Evolutionary conservation across 805 yeast species (phyloP).

Genomic region (Suhomyces sp.): DNA sequence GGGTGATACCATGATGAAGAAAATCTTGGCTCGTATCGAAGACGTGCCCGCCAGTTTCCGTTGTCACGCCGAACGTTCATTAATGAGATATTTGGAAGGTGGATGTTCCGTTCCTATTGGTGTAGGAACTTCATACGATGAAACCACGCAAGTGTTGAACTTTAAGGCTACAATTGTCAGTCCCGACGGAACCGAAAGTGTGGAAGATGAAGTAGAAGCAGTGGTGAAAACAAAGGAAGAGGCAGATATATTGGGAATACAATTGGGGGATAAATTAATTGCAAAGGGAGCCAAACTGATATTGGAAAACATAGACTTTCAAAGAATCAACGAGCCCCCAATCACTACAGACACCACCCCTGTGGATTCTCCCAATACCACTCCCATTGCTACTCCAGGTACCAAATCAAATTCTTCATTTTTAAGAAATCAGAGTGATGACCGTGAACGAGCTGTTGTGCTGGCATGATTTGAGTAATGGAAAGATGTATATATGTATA

Average conservation of each 20-base stretch:
- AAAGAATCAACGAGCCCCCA: slow-evolving; percentile 51
- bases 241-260: slow-evolving; percentile 67
- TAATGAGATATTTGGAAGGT: slow-evolving; percentile 89
- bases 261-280: slow-evolving; percentile 65
- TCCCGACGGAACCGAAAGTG: slow-evolving; percentile 74
- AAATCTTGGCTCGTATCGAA: slow-evolving; percentile 63
- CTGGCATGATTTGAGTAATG: slow-evolving; percentile 1
- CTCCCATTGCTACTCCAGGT: slow-evolving; percentile 3
- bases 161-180: slow-evolving; percentile 76
- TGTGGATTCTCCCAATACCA: slow-evolving; percentile 1
- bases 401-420: slow-evolving; percentile 1
- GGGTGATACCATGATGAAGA: slow-evolving; percentile 57
- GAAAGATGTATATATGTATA: slow-evolving; percentile 2
- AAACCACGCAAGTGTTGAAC: slow-evolving; percentile 41
- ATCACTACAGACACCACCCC: slow-evolving; percentile 7
- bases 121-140: slow-evolving; percentile 60
- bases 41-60: slow-evolving; percentile 66
- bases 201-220: slow-evolving; percentile 51
- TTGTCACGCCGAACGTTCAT: slow-evolving; percentile 84
- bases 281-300: slow-evolving; percentile 80
- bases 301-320: slow-evolving; percentile 75
- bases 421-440: background rate
- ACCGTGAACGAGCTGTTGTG: background rate
- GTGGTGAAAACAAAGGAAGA: slow-evolving; percentile 50
- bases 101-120: slow-evolving; percentile 99